A percentile compares a stretch with the other conserved stretches of the same genome.
Conservation (phyloP, 495 filamentous ascomycete species). For the Aspergillus nidulans region DNA sequence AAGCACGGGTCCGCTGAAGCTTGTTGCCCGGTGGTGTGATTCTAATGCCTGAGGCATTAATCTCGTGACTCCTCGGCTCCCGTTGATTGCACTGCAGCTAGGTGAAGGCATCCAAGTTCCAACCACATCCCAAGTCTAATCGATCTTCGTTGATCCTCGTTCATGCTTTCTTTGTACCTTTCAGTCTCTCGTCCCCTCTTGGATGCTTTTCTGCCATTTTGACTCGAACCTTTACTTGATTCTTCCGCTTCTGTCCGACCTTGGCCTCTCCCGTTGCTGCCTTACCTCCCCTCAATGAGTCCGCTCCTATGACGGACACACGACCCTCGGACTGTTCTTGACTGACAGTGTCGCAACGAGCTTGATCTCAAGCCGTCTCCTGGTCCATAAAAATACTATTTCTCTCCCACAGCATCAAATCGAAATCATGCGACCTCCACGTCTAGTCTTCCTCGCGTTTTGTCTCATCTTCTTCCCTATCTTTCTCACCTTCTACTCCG, state of each 20-base stretch:
- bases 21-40: slow-evolving; percentile 9
- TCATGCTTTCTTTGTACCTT: slow-evolving; percentile 11
- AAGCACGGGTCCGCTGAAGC: no score
- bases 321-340: slow-evolving; percentile 41
- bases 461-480: slow-evolving; percentile 53
- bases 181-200: slow-evolving; percentile 1
- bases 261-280: slow-evolving; percentile 7
- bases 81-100: not conserved
- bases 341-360: slow-evolving; percentile 7
- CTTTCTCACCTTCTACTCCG: slow-evolving; percentile 48
- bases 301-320: slow-evolving; percentile 24
- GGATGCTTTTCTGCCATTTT: not conserved
- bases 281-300: slow-evolving; percentile 37
- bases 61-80: slow-evolving; percentile 19
- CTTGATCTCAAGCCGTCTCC: not conserved
- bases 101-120: not conserved
- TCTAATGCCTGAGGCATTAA: slow-evolving; percentile 14
- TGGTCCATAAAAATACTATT: not conserved
- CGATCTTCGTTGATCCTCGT: not conserved
- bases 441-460: slow-evolving; percentile 48
- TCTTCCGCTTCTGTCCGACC: slow-evolving; percentile 11
- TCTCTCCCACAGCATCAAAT: not conserved
- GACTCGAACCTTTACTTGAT: slow-evolving; percentile 15
- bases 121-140: slow-evolving; percentile 15
- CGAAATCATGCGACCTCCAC: slow-evolving; percentile 51